These are phyloP conservation scores for Zymoseptoria passerinii DNA, from an alignment of 2,329 filamentous ascomycete genomes.

Conservation along the genomic window DNA sequence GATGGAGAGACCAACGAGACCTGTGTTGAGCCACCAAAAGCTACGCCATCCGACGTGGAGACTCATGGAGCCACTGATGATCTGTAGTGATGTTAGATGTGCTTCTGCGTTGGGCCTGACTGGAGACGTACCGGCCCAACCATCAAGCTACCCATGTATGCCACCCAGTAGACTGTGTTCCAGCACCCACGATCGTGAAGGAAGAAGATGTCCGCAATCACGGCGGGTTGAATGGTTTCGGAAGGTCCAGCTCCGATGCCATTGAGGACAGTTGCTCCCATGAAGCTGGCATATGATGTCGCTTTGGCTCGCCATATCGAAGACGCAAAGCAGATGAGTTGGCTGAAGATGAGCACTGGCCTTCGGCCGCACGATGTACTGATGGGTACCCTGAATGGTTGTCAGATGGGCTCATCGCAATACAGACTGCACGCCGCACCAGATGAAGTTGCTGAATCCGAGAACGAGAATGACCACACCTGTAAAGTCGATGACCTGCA, in stretches of 20 bases:
- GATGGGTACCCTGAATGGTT: slow-evolving; percentile 43
- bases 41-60: slow-evolving; percentile 50
- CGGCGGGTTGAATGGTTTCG: slow-evolving; percentile 53
- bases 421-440: slow-evolving; percentile 31
- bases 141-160: slow-evolving; percentile 57
- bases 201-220: slow-evolving; percentile 59
- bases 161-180: slow-evolving; percentile 52
- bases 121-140: slow-evolving; percentile 31
- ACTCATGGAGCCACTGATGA: slow-evolving; percentile 54
- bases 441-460: slow-evolving; percentile 54
- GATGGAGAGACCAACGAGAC: slow-evolving; percentile 42
- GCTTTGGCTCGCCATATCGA: slow-evolving; percentile 53
- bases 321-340: slow-evolving; percentile 32
- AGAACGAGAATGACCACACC: slow-evolving; percentile 49
- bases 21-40: slow-evolving; percentile 61
- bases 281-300: slow-evolving; percentile 51
- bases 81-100: slow-evolving; percentile 31
- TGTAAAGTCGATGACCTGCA: slow-evolving; percentile 46
- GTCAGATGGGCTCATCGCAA: slow-evolving; percentile 1
- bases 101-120: background rate
- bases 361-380: slow-evolving; percentile 48
- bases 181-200: slow-evolving; percentile 53
- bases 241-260: slow-evolving; percentile 55
- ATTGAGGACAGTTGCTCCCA: slow-evolving; percentile 54
- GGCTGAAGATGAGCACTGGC: slow-evolving; percentile 41